Evolutionary conservation across 2,329 filamentous ascomycete species (phyloP), one percentile per base, ranked within the genome.

Genomic region (Scleromitrula shiraiana): DNA sequence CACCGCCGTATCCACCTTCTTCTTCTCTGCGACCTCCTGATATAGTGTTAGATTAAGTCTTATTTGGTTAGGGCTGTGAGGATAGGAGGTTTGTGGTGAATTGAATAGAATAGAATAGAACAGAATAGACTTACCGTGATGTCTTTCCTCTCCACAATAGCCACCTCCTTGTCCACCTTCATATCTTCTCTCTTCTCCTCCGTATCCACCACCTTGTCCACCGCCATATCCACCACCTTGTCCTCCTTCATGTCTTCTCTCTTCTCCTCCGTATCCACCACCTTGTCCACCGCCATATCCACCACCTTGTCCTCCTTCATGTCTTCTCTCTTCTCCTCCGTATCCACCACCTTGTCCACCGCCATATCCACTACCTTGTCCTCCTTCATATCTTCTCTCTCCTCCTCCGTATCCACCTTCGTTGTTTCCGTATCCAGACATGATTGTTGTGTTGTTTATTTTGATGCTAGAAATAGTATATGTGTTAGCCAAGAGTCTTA

Each of bases 271-370:
- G 15, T 6, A 14, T 32, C 29, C 29, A 0, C 67, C 74, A 24
- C 14, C 20, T 43, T 47, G 14, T 53, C 53, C 27, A 52, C 23
- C 8, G 19, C 43, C 20, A 53, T 41, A 17, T 52, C 47, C 15
- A 36, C 47, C n/a, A n/a, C n/a, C n/a, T n/a, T n/a, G n/a, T n/a
- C n/a, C n/a, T n/a, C n/a, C n/a, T n/a, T n/a, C n/a, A 15, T 14
- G 29, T 15, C 10, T 32, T 15, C 12, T 15, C 14, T 15, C 29
- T n/a, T 32, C 29, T 14, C 14, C 29, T 32, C 29, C 29, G 15
- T 32, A 32, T 15, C 29, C 29, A 0, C 67, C 74, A 24, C 14
- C 20, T 43, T 47, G 14, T 53, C 53, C 27, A 52, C 23, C 8
- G 19, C 43, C 20, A 53, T 41, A 17, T 52, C 47, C 15, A 36